Evolutionary conservation across 495 filamentous ascomycete genomes (phyloP), one percentile per base, ranked within the genome.

Genomic region (Aspergillus ostianus): DNA sequence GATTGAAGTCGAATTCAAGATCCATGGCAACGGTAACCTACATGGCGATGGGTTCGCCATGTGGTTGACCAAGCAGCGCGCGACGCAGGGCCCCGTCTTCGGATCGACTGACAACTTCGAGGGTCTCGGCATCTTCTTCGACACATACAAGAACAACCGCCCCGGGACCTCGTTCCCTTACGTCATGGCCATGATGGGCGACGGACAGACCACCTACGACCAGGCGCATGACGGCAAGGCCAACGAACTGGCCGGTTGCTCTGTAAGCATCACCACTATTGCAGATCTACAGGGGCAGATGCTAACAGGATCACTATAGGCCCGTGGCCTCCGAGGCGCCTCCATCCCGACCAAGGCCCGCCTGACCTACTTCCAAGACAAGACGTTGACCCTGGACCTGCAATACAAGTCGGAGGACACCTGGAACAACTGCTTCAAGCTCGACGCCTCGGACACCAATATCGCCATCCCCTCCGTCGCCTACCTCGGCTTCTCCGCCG

Each of bases 121-220:
- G 67, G 95, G 95, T 13, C 83, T 99, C 15, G 95, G 94, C 46
- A 82, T 99, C 69, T 97, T 99, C 82, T 87, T 99, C 77, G 95
- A 99, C 71, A 99, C 95, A 50, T 99, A 99, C 80, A 99, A 99
- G 86, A 99, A 99, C 78, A 96, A 96, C 79, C 86, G 95, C 18
- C 95, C 95, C 9, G 95, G 95, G 10, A 87, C 89, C 18, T 87
- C 95, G 21, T 99, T 99, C 75, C 95, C 95, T 45, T 98, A 97
- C 67, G 89, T 99, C 65, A 96, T 97, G 92, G 95, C 95, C 53
- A 97, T 98, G 94, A 80, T 96, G 69, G 94, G 88, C 51, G 94
- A 99, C 73, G 92, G 94, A 30, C 77, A 90, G 70, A 96, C 89
- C 29, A 76, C 80, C 19, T 99, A 99, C 75, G 91, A 97, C 76